A percentile compares a stretch with the other conserved stretches of the same genome.
These are phyloP conservation scores for Triticum aestivum DNA, from an alignment of 176 grass and related monocot genomes.

Conservation along the genomic window DNA sequence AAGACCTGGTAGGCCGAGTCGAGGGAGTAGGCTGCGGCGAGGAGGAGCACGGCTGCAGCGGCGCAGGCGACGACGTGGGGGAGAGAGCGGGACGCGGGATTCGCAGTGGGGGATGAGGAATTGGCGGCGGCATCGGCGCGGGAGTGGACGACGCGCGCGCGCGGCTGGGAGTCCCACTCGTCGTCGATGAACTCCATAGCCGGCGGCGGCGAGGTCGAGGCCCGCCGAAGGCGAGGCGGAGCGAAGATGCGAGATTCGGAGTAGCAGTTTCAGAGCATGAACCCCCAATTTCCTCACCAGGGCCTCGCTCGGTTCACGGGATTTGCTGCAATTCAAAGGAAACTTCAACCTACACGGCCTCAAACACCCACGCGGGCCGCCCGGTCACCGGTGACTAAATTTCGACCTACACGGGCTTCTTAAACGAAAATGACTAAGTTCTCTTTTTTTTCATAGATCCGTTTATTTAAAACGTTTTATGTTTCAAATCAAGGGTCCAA, in stretches of 20 bases:
- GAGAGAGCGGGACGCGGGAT: slow-evolving; percentile 22
- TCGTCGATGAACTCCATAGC: slow-evolving; percentile 87
- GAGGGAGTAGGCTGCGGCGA: slow-evolving; percentile 51
- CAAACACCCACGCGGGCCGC: too few species aligned
- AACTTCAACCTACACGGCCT: too few species aligned
- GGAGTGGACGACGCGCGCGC: slow-evolving; percentile 55
- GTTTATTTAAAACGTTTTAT: too few species aligned
- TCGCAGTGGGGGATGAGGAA: neutral
- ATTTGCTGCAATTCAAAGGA: too few species aligned
- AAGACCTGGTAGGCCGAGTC: slow-evolving; percentile 35
- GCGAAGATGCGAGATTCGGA: neutral
- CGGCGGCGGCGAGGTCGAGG: neutral
- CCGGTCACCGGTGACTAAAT: too few species aligned
- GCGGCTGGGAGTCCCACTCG: slow-evolving; percentile 63
- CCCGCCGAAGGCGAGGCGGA: neutral
- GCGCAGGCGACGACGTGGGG: slow-evolving; percentile 41
- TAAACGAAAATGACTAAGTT: too few species aligned
- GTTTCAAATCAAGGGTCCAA: too few species aligned
- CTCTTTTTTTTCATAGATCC: too few species aligned
- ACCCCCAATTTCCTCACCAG: too few species aligned
- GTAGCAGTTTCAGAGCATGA: too few species aligned
- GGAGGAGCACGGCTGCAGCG: slow-evolving; percentile 34
- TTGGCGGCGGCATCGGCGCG: slow-evolving; percentile 6
- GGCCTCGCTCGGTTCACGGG: too few species aligned
- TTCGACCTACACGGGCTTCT: too few species aligned